Percentiles rank a stretch among this genome's conserved stretches.
These are phyloP conservation scores for Tricharina praecox DNA, from an alignment of 495 filamentous ascomycete species.

Conservation along the genomic window DNA sequence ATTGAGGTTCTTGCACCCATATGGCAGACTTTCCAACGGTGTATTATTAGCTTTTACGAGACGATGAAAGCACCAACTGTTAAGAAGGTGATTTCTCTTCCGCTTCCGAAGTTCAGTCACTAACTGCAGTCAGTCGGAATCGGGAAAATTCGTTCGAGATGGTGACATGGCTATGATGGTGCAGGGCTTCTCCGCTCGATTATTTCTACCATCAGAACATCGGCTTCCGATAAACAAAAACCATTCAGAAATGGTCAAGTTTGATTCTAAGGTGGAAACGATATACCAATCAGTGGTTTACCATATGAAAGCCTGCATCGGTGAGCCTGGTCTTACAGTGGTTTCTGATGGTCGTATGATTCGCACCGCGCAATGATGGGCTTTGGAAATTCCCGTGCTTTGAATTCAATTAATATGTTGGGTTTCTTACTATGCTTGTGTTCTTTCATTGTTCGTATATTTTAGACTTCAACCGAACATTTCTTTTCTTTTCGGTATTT, in stretches of 20 bases:
- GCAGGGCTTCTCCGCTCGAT: slow-evolving; percentile 10
- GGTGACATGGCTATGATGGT: slow-evolving; percentile 8
- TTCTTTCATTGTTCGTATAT: neutral
- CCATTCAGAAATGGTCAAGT: slow-evolving; percentile 25
- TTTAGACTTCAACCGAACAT: neutral
- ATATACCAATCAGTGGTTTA: slow-evolving; percentile 7
- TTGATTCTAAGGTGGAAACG: slow-evolving; percentile 7
- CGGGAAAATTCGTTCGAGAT: slow-evolving; percentile 9
- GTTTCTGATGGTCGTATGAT: neutral
- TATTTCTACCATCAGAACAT: slow-evolving; percentile 13
- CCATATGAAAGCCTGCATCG: slow-evolving; percentile 4
- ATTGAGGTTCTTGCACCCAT: slow-evolving; percentile 3
- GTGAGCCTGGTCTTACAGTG: neutral
- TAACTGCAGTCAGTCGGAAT: neutral
- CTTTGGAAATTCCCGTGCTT: neutral
- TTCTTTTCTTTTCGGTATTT: neutral
- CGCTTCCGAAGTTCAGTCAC: neutral
- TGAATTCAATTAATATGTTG: neutral
- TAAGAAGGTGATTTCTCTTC: neutral
- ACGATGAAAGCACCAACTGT: slow-evolving; percentile 11
- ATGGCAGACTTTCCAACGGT: slow-evolving; percentile 3
- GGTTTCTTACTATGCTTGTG: neutral
- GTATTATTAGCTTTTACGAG: slow-evolving; percentile 21
- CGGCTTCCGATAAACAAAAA: slow-evolving; percentile 15
- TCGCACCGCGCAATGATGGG: neutral